phyloP scores from a whole-genome alignment of 345 rosid genomes.

The Cochlearia excelsa region DNA sequence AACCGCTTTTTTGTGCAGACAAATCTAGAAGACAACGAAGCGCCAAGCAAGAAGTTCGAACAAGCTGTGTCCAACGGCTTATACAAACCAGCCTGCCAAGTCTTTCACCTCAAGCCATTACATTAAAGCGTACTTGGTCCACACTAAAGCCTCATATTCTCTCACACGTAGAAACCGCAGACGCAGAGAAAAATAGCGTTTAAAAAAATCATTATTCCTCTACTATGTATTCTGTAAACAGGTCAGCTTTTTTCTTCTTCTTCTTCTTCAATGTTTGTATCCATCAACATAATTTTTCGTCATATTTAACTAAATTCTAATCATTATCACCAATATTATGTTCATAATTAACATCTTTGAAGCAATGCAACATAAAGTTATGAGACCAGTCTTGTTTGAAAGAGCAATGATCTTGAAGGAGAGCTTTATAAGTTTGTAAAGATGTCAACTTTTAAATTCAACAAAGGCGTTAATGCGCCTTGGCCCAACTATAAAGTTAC shows the following conservation, averaged over 20 bases:
- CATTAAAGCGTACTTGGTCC: slow-evolving; percentile 32
- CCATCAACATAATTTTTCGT: slow-evolving; percentile 35
- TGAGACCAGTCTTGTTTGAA: slow-evolving; percentile 19
- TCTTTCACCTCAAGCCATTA: slow-evolving; percentile 81
- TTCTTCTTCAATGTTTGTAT: slow-evolving; percentile 16
- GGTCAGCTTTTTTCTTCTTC: slow-evolving; percentile 22
- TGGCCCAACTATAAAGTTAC: too few relatives aligned
- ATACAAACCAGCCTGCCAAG: slow-evolving; percentile 75
- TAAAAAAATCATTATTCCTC: not conserved
- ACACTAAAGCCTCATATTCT: slow-evolving; percentile 22
- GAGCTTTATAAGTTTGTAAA: not conserved
- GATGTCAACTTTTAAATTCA: slow-evolving; percentile 50
- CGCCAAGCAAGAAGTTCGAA: slow-evolving; percentile 55
- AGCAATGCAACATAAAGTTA: slow-evolving; percentile 69
- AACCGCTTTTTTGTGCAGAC: slow-evolving; percentile 57
- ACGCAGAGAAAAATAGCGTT: not conserved
- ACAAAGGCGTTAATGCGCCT: too few relatives aligned
- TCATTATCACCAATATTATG: slow-evolving; percentile 72
- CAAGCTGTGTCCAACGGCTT: slow-evolving; percentile 61
- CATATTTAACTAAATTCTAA: slow-evolving; percentile 16
- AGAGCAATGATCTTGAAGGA: too few relatives aligned
- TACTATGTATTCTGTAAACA: slow-evolving; percentile 32
- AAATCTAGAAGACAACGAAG: slow-evolving; percentile 62
- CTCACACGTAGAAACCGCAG: slow-evolving; percentile 25
- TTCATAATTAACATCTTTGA: slow-evolving; percentile 56